phyloP scores from a whole-genome alignment of 139 green algal genomes.

The Coelastrella sp. region DNA sequence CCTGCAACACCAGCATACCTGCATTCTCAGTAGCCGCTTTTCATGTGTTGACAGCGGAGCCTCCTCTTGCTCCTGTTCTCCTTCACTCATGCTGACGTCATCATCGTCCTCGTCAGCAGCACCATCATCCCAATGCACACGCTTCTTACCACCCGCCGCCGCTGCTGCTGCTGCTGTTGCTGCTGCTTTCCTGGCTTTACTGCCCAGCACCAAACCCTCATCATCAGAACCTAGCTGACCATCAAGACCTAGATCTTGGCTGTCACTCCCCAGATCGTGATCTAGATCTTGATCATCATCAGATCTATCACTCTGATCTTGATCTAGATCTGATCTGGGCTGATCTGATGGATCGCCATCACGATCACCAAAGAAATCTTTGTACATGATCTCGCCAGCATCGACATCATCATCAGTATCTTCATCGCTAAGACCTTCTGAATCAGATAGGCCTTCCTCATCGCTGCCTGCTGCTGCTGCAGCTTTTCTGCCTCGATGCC shows the following conservation, averaged over 20 bases:
- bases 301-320: slow-evolving; percentile 41
- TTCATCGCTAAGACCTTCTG: slow-evolving; percentile 34
- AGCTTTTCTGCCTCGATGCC: not conserved
- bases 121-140: slow-evolving; percentile 10
- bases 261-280: not conserved
- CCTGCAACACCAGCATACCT: slow-evolving; percentile 49
- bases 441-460: not conserved
- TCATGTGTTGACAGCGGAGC: slow-evolving; percentile 77
- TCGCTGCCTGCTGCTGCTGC: slow-evolving; percentile 1
- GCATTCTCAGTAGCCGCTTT: slow-evolving; percentile 66
- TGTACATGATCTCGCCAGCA: slow-evolving; percentile 63
- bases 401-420: slow-evolving; percentile 52
- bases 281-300: slow-evolving; percentile 13
- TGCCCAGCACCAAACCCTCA: not conserved
- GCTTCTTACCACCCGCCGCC: slow-evolving; percentile 1
- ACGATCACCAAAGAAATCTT: slow-evolving; percentile 81
- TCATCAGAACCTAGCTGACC: not conserved
- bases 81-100: not conserved
- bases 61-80: slow-evolving; percentile 18
- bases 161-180: not conserved
- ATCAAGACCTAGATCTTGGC: not conserved
- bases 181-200: not conserved
- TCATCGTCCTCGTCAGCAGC: not conserved
- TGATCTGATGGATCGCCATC: not conserved
- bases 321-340: not conserved